Evolutionary conservation across 805 yeast species (phyloP), one percentile per base, ranked within the genome.

Genomic region (Teunomyces aglyptinius): DNA sequence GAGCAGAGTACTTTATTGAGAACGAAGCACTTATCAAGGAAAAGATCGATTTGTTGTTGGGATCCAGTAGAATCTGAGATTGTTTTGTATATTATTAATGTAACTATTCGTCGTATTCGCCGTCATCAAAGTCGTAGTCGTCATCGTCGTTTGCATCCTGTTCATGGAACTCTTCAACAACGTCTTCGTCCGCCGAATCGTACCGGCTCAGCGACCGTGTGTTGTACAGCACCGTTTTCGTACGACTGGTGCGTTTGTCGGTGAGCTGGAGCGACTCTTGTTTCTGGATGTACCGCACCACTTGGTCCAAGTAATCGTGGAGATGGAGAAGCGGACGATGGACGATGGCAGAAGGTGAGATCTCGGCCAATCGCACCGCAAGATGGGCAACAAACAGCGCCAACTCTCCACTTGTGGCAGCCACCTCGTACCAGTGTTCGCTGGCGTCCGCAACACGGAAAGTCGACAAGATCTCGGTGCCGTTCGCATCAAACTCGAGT

Each of bases 1-100:
- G 86, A 57, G 81, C 96, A 3, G 82, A 83, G 13, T 94, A 85
- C 66, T 94, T 70, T 50, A 80, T 82, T 36, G 91, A 89, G 57
- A 89, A 88, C 50, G 75, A 72, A 54, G 64, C 63, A 24, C 71
- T 86, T 55, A 71, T 94, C 46, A 78, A 80, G 50, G 94, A 90
- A 56, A 90, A 89, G 58, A 75, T 92, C 43, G 89, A 87, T 52
- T 71, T 89, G 41, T 74, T 91, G 54, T 70, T 90, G 53, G 85
- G 84, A 43, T 72, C 83, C 15, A 77, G 76, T 27, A 68, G 78
- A 54, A 62, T 76, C 46, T 77, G 22, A 20, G 11, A 19, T 16
- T n/a, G 33, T 38, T 29, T 5, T 27, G 20, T 38, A 41, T 43
- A 27, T 36, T 44, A 48, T 24, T 44, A 29, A 20, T 13, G 20